Evolutionary conservation across 352 stramenopile species (phyloP), one percentile per base, ranked within the genome.

Genomic region (Pythium angustatum): DNA sequence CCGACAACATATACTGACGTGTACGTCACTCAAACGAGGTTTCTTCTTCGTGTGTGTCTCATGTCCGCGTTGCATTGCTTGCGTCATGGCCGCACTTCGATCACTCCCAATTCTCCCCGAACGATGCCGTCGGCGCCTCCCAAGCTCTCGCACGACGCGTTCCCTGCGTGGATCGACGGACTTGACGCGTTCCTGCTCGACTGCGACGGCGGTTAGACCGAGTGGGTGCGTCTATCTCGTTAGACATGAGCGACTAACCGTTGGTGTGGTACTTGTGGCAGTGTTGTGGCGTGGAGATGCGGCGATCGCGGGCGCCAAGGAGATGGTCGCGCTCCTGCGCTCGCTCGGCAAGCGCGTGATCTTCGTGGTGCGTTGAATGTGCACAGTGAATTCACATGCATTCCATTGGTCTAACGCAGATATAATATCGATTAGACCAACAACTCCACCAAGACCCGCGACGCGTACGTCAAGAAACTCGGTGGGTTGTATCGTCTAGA

Each of bases 391-490:
- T 2, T n/a, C n/a, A n/a, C n/a, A n/a, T n/a, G n/a, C n/a, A n/a
- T n/a, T n/a, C n/a, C 48, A 27, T 41, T 22, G 48, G 21, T 31
- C 21, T 50, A 45, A 45, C 19, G n/a, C n/a, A n/a, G n/a, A n/a
- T 54, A 34, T 30, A 56, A 9, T 26, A 43, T 12, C 28, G 21
- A 57, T 5, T 57, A 94, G 85, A 94, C 85, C 38, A 93, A 94
- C 72, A 94, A 94, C 73, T 89, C 85, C 43, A 93, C 83, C 61
- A 94, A 88, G 69, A 89, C 75, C 58, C 75, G 85, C 62, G 82
- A 88, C 31, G 80, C 80, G 15, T 93, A 92, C 72, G 82, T 94
- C 50, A 87, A 90, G 72, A 93, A 93, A 64, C 78, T 94, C n/a
- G 83, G 85, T 93, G 30, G 17, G 48, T 56, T 56, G 17, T 4